Conservation (phyloP, 345 rosid genomes). For the Boechera retrofracta region DNA sequence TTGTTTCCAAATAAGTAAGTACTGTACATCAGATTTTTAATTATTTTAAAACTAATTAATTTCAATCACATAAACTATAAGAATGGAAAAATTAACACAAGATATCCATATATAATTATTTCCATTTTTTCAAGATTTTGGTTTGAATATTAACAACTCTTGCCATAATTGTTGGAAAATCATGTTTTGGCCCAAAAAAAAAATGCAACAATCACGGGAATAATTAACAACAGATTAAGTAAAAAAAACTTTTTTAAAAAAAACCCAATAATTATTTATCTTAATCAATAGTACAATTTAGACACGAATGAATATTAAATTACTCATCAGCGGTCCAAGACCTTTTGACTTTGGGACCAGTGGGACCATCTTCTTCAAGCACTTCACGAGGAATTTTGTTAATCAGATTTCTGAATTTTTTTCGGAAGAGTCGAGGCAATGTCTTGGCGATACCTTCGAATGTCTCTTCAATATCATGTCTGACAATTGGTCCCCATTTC, state of each 20-base stretch:
- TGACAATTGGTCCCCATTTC: conserved; percentile 75
- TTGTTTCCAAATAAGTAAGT: too few relatives aligned
- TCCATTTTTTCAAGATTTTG: not conserved
- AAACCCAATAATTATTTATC: too few relatives aligned
- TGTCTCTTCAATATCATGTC: conserved; percentile 49
- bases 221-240: too few relatives aligned
- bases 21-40: conserved; percentile 8
- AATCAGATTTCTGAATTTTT: conserved; percentile 51
- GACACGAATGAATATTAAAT: not conserved
- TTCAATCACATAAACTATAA: not conserved
- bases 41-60: not conserved
- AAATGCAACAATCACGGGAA: too few relatives aligned
- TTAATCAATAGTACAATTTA: not conserved
- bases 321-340: conserved; percentile 57
- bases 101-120: not conserved
- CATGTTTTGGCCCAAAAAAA: not conserved
- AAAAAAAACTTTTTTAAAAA: too few relatives aligned
- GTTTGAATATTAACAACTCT: not conserved
- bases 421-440: conserved; percentile 53
- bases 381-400: conserved; percentile 60
- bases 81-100: not conserved
- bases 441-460: conserved; percentile 49
- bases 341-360: conserved; percentile 68
- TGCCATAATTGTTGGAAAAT: not conserved
- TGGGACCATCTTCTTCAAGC: conserved; percentile 73